Base-by-base conservation (phyloP, 2,329 filamentous ascomycete species). In the Aspergillus quadrilineatus region DNA sequence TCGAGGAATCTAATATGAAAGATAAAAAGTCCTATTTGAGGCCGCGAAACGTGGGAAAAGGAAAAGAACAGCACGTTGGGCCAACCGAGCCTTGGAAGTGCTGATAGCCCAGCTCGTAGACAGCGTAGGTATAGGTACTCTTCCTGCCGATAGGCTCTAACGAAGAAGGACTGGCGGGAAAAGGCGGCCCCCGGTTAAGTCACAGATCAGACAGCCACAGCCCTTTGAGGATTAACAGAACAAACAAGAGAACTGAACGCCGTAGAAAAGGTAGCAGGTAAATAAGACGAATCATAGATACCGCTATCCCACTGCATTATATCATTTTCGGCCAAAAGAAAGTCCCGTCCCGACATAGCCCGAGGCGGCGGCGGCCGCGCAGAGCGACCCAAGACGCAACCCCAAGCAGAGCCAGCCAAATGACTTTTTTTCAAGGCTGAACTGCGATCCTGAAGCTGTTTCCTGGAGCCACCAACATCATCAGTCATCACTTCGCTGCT, bases 401-500 rank as follows among this genome's bases (percentile, higher is more conserved):
- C 59, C 51, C 61, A 63, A 64, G 60, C 59, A 64, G 61, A 34
- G 32, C 7, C 7, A 12, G 34, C 34, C 58, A 65, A 61, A 63
- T 64, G 63, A 72, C 70, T 69, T 70, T 73, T 73, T 73, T 71
- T 68, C 66, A 55, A 30, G 44, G 45, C 37, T 29, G 30, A 44
- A 43, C 36, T 47, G 28, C 36, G 44, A 65, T 65, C 60, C 57
- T 53, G 45, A 57, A 62, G 53, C 50, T 57, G 45, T 36, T 37
- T 26, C 32, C 47, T 48, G 49, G 50, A 58, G 50, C 51, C 47
- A 44, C 51, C 39, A 52, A 44, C 52, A 42, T 50, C 53, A 55
- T 26, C 48, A 58, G 36, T 45, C 30, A 50, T 43, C 52, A 55
- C 39, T 34, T 42, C 51, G 36, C 51, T 49, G 50, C 53, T 56